Base-by-base conservation (phyloP, 2,329 filamentous ascomycete genomes). In the Sarocladium strictum region DNA sequence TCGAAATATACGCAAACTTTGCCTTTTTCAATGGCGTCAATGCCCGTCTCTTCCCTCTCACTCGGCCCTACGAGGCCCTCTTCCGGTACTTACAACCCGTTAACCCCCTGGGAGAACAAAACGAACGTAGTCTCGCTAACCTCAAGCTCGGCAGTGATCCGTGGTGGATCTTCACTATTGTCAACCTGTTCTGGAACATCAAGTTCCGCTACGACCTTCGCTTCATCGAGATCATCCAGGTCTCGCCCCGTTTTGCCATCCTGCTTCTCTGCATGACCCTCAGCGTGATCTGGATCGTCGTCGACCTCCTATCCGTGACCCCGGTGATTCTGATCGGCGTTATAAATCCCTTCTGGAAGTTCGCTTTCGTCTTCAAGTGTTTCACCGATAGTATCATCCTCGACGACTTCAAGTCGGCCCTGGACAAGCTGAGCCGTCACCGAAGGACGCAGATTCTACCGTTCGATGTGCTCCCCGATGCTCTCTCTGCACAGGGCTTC, bases 1-100 rank as follows among this genome's bases (percentile, higher is more conserved):
- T 85, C 1, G 84, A 86, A 64, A 84, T 86, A 12, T 82, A 81
- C 56, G 81, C 82, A 38, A 86, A 85, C 56, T 86, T 85, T 59
- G 70, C 81, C 5, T 87, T 81, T 64, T 86, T 85, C 65, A 81
- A 83, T n/a, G 40, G 51, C 59, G 73, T 74, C 27, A 69, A 76
- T 59, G 77, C 74, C 59, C 65, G 71, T 27, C 64, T 84, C 0
- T 86, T 85, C 61, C 62, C 71, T 3, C 70, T 69, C 3, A 84
- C 81, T 0, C 67, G 83, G 17, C 83, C 83, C 0, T 77, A 78
- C 52, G 83, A 86, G 64, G 79, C 81, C 2, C 63, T 85, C 1
- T 83, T 81, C 61, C 75, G 82, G 74, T 77, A 65, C 57, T 66
- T 38, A 19, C 17, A 17, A 6, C 40, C 33, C 15, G 3, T 26